A percentile compares a stretch with the other conserved stretches of the same genome.
These are phyloP conservation scores for Lasiodiplodia citricola DNA, from an alignment of 2,329 filamentous ascomycete genomes.

Conservation along the genomic window DNA sequence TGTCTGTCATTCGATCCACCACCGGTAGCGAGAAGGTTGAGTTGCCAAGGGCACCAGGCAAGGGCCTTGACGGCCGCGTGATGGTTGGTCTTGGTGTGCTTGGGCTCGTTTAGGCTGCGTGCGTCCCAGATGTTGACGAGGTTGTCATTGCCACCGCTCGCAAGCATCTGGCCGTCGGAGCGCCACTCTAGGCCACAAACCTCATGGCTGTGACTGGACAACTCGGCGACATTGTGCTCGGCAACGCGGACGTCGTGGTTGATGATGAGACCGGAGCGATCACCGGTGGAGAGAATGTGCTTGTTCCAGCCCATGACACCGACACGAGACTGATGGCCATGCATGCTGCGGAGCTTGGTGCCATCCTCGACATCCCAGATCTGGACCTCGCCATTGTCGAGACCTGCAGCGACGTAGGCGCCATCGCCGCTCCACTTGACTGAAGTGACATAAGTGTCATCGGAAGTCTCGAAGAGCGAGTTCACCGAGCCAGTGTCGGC, in stretches of 20 bases:
- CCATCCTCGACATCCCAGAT: slow-evolving; percentile 98
- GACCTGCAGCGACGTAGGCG: slow-evolving; percentile 92
- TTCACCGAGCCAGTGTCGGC: slow-evolving; percentile 89
- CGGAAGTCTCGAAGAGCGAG: slow-evolving; percentile 83
- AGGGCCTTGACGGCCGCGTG: slow-evolving; percentile 98
- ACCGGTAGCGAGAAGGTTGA: slow-evolving; percentile 94
- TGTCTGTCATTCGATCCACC: slow-evolving; percentile 96
- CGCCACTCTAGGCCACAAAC: slow-evolving; percentile 99
- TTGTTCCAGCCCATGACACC: slow-evolving; percentile 99
- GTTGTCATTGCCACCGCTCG: slow-evolving; percentile 98
- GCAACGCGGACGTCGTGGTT: slow-evolving; percentile 99
- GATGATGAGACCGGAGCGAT: slow-evolving; percentile 91
- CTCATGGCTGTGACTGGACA: slow-evolving; percentile 95
- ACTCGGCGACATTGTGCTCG: slow-evolving; percentile 96
- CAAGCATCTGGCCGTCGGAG: slow-evolving; percentile 92
- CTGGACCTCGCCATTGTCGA: slow-evolving; percentile 94
- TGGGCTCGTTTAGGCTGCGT: slow-evolving; percentile 87
- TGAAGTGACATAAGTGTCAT: slow-evolving; percentile 95
- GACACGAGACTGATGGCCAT: slow-evolving; percentile 93
- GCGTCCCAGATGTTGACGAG: slow-evolving; percentile 99
- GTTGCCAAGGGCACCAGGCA: slow-evolving; percentile 98
- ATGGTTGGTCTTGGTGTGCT: slow-evolving; percentile 99
- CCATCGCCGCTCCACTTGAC: slow-evolving; percentile 99
- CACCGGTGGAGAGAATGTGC: slow-evolving; percentile 93
- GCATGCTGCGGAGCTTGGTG: slow-evolving; percentile 97